Evolutionary conservation across 495 filamentous ascomycete species (phyloP).

Genomic region (Oleoguttula mirabilis): DNA sequence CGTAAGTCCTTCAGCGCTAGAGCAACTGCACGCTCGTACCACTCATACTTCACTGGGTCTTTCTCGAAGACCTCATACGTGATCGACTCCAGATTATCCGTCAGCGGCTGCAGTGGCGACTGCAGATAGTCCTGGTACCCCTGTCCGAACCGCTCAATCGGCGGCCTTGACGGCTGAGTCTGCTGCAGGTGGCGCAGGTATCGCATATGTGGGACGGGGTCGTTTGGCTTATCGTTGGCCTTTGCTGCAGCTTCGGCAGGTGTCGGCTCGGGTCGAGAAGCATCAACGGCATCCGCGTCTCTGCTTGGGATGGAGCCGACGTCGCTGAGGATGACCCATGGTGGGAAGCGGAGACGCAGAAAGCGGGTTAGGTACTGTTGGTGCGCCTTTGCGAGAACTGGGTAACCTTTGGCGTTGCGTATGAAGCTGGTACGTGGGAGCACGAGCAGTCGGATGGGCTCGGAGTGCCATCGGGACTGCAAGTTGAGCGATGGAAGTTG

Average conservation of each 20-base stretch:
- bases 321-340: constrained; percentile 71
- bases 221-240: constrained; percentile 30
- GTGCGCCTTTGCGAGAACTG: constrained; percentile 68
- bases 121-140: constrained; percentile 93
- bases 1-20: constrained; percentile 74
- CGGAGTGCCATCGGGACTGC: constrained; percentile 85
- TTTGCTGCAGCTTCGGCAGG: constrained; percentile 45
- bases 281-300: background rate
- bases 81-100: constrained; percentile 90
- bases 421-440: constrained; percentile 57
- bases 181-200: constrained; percentile 78
- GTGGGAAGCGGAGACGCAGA: constrained; percentile 67
- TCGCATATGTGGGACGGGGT: constrained; percentile 55
- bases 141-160: constrained; percentile 56
- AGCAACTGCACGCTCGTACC: constrained; percentile 77
- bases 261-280: constrained; percentile 36
- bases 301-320: constrained; percentile 53
- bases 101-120: constrained; percentile 82
- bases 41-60: constrained; percentile 93
- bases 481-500: constrained; percentile 59
- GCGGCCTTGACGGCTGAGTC: constrained; percentile 54
- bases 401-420: constrained; percentile 66
- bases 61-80: constrained; percentile 99
- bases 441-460: constrained; percentile 72
- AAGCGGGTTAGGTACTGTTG: constrained; percentile 67